Conservation (phyloP, 768 basidiomycete genomes). For the Pholiota microspora region DNA sequence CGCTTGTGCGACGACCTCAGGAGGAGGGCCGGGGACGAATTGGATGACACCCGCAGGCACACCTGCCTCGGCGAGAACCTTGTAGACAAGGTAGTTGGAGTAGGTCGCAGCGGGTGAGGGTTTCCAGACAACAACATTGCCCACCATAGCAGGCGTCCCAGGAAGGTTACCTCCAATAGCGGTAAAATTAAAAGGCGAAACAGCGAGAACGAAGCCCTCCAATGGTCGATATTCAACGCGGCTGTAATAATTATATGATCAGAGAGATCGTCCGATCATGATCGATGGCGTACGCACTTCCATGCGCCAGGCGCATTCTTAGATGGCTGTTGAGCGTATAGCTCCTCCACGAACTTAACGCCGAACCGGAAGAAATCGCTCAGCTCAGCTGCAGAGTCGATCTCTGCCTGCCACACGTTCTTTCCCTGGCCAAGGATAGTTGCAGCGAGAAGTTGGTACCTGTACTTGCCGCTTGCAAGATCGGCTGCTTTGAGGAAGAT, state of each 20-base stretch:
- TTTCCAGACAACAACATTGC: constrained; percentile 96
- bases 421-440: constrained; percentile 99
- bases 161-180: constrained; percentile 97
- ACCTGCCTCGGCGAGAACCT: constrained; percentile 92
- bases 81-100: constrained; percentile 89
- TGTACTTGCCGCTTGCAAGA: constrained; percentile 91
- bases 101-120: constrained; percentile 95
- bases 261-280: not conserved
- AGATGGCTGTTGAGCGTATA: constrained; percentile 87
- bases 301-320: constrained; percentile 85
- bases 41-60: constrained; percentile 94
- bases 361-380: constrained; percentile 95
- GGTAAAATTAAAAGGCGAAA: constrained; percentile 98
- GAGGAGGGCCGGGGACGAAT: constrained; percentile 89
- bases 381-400: constrained; percentile 97
- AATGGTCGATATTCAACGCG: constrained; percentile 94
- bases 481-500: constrained; percentile 99
- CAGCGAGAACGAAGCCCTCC: constrained; percentile 98
- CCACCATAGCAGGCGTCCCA: constrained; percentile 85
- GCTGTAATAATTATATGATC: constrained; percentile 37
- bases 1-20: constrained; percentile 81
- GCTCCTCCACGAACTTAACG: constrained; percentile 94
- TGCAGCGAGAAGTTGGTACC: constrained; percentile 92
- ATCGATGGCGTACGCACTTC: constrained; percentile 67
- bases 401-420: constrained; percentile 99